Percentiles rank a stretch among this genome's conserved stretches.
phyloP scores from a whole-genome alignment of 176 grass and related monocot genomes.

The Rhynchospora pubera region DNA sequence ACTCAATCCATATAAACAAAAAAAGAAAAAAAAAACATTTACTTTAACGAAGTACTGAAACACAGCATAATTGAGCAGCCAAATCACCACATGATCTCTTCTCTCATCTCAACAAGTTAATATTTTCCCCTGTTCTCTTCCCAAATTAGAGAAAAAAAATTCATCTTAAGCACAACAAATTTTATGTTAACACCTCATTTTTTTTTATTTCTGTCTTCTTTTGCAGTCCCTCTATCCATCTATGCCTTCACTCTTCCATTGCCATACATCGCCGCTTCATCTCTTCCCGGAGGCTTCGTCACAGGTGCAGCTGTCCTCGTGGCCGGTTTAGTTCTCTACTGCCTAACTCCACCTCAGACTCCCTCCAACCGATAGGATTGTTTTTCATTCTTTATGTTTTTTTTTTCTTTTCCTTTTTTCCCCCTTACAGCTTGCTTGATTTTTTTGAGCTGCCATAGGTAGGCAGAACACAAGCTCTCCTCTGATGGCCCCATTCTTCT shows the following conservation, averaged over 20 bases:
- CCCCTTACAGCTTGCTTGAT: constrained; percentile 26
- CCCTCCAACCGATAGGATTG: constrained; percentile 24
- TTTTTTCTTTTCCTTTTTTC: constrained; percentile 6
- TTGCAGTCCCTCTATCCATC: constrained; percentile 92
- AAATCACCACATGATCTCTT: neutral
- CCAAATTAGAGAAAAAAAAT: constrained; percentile 2
- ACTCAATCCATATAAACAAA: neutral
- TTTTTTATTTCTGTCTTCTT: constrained; percentile 9
- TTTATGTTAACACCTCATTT: neutral
- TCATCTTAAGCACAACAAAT: neutral
- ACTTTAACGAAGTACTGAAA: neutral
- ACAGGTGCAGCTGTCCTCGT: constrained; percentile 60
- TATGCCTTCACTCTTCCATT: constrained; percentile 94
- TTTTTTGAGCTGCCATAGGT: too few relatives aligned
- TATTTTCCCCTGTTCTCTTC: constrained; percentile 1
- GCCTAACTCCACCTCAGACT: constrained; percentile 36
- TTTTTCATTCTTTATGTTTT: constrained; percentile 6
- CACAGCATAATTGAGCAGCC: neutral
- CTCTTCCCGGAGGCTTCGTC: constrained; percentile 74
- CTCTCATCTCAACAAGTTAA: neutral
- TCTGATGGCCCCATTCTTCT: neutral
- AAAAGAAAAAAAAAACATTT: neutral
- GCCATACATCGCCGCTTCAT: constrained; percentile 78
- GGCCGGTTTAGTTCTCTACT: constrained; percentile 59
- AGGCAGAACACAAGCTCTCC: neutral